Conservation (phyloP, 2,329 filamentous ascomycete genomes). For the Phyllosticta citrichinensis region DNA sequence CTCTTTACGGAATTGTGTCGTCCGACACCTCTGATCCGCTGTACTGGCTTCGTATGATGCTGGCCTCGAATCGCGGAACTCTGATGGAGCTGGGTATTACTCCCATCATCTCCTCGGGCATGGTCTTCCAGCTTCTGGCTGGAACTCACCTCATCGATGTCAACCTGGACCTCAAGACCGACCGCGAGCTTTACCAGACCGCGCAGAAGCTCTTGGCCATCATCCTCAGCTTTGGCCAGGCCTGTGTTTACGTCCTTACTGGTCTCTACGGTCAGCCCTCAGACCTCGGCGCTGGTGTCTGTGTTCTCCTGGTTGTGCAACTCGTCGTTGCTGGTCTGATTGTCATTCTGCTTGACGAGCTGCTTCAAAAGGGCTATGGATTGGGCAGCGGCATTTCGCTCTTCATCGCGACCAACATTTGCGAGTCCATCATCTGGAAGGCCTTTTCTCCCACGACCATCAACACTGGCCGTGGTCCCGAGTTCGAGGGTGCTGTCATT, state of each 20-base stretch:
- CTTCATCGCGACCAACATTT: slow-evolving; percentile 99
- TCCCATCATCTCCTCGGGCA: slow-evolving; percentile 98
- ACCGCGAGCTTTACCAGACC: slow-evolving; percentile 99
- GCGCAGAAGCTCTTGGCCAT: slow-evolving; percentile 90
- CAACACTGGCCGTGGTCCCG: slow-evolving; percentile 97
- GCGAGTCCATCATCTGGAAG: slow-evolving; percentile 99
- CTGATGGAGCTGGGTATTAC: slow-evolving; percentile 93
- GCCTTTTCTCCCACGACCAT: slow-evolving; percentile 98
- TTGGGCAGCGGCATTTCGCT: slow-evolving; percentile 97
- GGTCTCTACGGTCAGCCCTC: slow-evolving; percentile 87
- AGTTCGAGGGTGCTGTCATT: slow-evolving; percentile 98
- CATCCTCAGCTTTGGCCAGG: slow-evolving; percentile 93
- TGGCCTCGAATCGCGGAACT: slow-evolving; percentile 96
- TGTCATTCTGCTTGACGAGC: slow-evolving; percentile 97
- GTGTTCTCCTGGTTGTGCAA: slow-evolving; percentile 96
- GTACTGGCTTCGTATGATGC: slow-evolving; percentile 99
- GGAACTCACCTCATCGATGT: slow-evolving; percentile 99
- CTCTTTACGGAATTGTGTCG: slow-evolving; percentile 92
- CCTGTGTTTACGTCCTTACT: slow-evolving; percentile 96
- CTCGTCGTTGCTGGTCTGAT: slow-evolving; percentile 95
- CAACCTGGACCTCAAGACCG: slow-evolving; percentile 99
- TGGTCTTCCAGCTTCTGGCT: slow-evolving; percentile 99
- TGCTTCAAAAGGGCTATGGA: slow-evolving; percentile 98
- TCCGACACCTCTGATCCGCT: slow-evolving; percentile 91
- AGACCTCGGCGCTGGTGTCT: slow-evolving; percentile 94